Evolutionary conservation across 495 filamentous ascomycete species (phyloP), one percentile per base, ranked within the genome.

Genomic region (Pyronema domesticum): DNA sequence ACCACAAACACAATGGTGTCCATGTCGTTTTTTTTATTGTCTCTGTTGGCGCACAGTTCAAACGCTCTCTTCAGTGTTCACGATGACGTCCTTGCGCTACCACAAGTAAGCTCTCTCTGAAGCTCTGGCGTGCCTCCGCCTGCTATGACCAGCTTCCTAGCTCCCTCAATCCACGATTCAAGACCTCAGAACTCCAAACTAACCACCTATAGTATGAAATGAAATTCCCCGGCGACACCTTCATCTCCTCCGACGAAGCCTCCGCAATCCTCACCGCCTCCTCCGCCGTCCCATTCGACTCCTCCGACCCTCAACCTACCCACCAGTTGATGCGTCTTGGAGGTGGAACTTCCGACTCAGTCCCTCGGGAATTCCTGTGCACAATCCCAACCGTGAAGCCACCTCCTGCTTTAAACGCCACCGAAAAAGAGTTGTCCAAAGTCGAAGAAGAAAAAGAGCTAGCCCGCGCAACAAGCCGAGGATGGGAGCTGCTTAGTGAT

Each of bases 51-150:
- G 13, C 47, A 50, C 3, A 17, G 13, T 11, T n/a, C 9, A 23
- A 8, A 15, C 7, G 11, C 35, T 40, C 45, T 76, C 30, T 89
- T 88, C 69, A 86, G 79, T 62, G 82, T 94, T 35, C 79, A 93
- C 61, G 89, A 96, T 64, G 91, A 98, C 67, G 67, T 98, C 8
- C 73, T 95, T 37, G 89, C 91, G 17, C 86, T 83, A 72, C 91
- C 91, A 23, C 91, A 95, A 72, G 87, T 93, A 69, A 35, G 71
- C 65, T 35, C 52, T 17, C 45, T 47, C n/a, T 17, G 6, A 13
- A 17, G 11, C 39, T 42, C 6, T 42, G 39, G 11, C 39, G 23
- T 30, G 1, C 5, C 23, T 30, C 1, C 23, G 23, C 23, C 23
- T 30, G 39, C 39, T 43, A 43, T 6, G 2, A 17, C 39, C 19